Base-by-base conservation (phyloP, 1,284 basidiomycete genomes). In the Apiotrichum mycotoxinovorans region DNA sequence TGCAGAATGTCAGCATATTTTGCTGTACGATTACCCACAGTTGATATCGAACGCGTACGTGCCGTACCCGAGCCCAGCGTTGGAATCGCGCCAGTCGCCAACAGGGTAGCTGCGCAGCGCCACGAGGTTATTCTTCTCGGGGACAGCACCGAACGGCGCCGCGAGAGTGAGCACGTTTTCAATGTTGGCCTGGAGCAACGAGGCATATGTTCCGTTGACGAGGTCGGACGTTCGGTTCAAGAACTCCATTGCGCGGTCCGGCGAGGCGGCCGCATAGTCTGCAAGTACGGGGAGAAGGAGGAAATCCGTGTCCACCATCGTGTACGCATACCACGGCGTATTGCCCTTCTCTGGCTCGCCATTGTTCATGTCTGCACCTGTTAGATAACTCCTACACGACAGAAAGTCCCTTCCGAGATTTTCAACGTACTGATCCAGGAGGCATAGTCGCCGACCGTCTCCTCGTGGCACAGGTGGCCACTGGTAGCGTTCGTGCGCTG, bases 81-180 rank as follows among this genome's bases (percentile, higher is more conserved):
- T 78, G 26, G 79, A 80, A 64, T 83, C 82, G 43, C 82, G 68
- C 82, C 82, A 83, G 62, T 82, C 79, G 0, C 82, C 82, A 1
- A 79, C 75, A 4, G 58, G 49, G 8, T 68, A 66, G 38, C 75
- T 61, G 1, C 77, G 72, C 8, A 74, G 71, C 25, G 71, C 63
- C 26, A 80, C 72, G 33, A 77, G 68, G 44, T 79, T 75, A 7
- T 45, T 34, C 20, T 73, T 57, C 52, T 73, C 72, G 0, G 77
- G 71, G 23, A 70, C 63, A 15, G 64, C 61, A 1, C 72, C 71
- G 61, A 80, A 80, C 2, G 79, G 72, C 3, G 48, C 60, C 0
- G 79, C 62, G 33, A 68, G 64, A 46, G 68, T 66, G 50, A 76
- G 54, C 9, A 75, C 66, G 53, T 75, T 40, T 22, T 50, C 54